Base-by-base conservation (phyloP, 805 yeast genomes). In the Wickerhamiella sorbophila region DNA sequence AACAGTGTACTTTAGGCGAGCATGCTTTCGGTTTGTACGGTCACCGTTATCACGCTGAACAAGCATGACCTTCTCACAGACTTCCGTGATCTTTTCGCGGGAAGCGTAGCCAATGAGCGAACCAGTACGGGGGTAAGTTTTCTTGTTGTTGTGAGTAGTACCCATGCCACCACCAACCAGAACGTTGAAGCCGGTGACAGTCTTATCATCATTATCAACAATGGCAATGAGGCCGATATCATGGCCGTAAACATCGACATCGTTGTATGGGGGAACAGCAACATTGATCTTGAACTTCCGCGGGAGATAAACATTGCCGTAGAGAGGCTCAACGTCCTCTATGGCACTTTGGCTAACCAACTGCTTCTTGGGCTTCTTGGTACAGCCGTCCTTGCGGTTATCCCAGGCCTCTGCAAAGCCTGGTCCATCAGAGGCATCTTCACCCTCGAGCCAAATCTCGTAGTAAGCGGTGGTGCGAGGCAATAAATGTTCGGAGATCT, bases 161-260 rank as follows among this genome's bases (percentile, higher is more conserved):
- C 97, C 97, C 97, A 88, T 88, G 71, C 97, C 97, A 67, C 97
- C 97, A 62, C 97, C 97, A 49, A 79, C 94, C 46, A 81, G 72
- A 41, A 88, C 75, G 56, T 88, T 88, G 70, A 75, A 88, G 44
- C 97, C 97, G 36, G 80, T 74, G 16, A 73, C 69, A 42, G 70
- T 63, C 54, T 77, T 71, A 38, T 63, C 61, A 52, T 73, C 74
- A 12, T 36, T 35, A 22, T 52, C 56, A 36, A 85, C 77, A 55
- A 88, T 86, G 26, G 95, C 86, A 59, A 88, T 74, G 51, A 88
- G 70, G 51, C 97, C 97, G 52, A 88, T 76, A 64, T 88, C 97
- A 60, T 85, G 91, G 8, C 94, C 94, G 67, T 83, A 88, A 6
- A 85, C 95, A 65, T 88, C 97, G 40, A 88, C 95, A 63, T 88